A percentile compares a stretch with the other conserved stretches of the same genome.
Evolutionary conservation across 2,329 filamentous ascomycete genomes (phyloP).

Genomic region (Hysterium pulicare): DNA sequence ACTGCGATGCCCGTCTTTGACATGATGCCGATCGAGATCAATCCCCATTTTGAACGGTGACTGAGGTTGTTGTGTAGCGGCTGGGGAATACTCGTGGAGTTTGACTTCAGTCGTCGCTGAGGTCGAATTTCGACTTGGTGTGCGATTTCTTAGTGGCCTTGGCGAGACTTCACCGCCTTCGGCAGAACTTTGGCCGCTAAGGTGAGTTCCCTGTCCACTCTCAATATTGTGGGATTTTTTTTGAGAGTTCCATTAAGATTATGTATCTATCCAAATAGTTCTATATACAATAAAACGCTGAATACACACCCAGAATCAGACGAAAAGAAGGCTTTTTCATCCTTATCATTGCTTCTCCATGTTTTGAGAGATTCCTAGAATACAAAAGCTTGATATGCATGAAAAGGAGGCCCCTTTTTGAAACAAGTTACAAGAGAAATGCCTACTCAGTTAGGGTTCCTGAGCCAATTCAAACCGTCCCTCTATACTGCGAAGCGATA

Average conservation of each 20-base stretch:
- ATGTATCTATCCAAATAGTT: too few species aligned
- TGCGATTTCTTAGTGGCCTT: conserved; percentile 18
- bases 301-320: not conserved
- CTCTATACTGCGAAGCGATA: not conserved
- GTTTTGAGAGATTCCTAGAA: conserved; percentile 1
- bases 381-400: conserved; percentile 2
- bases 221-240: conserved; percentile 1
- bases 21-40: conserved; percentile 57
- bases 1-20: conserved; percentile 67
- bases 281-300: not conserved
- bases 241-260: not conserved
- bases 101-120: not conserved
- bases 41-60: conserved; percentile 23
- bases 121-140: conserved; percentile 14
- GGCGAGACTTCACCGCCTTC: conserved; percentile 6
- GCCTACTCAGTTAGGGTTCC: not conserved
- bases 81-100: not conserved
- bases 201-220: too few species aligned
- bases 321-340: too few species aligned
- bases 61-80: not conserved
- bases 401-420: not conserved
- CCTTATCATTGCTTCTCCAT: conserved; percentile 4
- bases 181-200: conserved; percentile 10
- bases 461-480: conserved; percentile 1
- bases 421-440: not conserved